Evolutionary conservation across 176 grass and related monocot species (phyloP).

Genomic region (Raddia guianensis): DNA sequence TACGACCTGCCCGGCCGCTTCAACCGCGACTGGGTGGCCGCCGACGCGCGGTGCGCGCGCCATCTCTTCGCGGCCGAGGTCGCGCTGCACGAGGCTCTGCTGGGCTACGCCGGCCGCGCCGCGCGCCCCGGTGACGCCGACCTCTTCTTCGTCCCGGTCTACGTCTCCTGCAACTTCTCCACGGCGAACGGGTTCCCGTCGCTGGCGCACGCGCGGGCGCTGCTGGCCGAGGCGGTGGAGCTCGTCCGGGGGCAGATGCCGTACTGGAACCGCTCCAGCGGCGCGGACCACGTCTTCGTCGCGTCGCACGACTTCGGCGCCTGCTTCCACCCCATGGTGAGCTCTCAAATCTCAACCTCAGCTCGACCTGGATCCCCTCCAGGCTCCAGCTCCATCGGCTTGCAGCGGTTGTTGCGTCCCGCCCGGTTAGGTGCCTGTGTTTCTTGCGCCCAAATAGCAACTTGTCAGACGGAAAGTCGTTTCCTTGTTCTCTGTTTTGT

Average conservation of each 20-base stretch:
- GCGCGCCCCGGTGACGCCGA: constrained; percentile 57
- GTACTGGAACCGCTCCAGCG: constrained; percentile 81
- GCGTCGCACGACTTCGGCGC: constrained; percentile 90
- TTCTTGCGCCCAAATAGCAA: constrained; percentile 40
- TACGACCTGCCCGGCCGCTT: constrained; percentile 76
- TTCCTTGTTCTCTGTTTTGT: constrained; percentile 17
- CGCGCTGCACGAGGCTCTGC: constrained; percentile 78
- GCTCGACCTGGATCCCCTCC: too few species aligned
- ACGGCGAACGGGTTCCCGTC: constrained; percentile 80
- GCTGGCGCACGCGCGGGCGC: constrained; percentile 62
- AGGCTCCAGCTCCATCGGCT: neutral
- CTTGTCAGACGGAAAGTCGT: neutral
- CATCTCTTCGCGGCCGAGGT: constrained; percentile 94
- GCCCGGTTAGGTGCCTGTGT: neutral
- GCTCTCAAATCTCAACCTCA: neutral
- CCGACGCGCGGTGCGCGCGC: constrained; percentile 58
- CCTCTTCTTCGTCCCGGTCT: constrained; percentile 92
- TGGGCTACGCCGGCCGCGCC: constrained; percentile 46
- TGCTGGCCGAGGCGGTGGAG: constrained; percentile 62
- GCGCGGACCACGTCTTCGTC: constrained; percentile 87
- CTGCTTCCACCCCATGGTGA: constrained; percentile 63
- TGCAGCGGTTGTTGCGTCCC: constrained; percentile 17
- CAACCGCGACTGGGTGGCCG: constrained; percentile 64
- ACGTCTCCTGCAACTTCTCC: constrained; percentile 97
- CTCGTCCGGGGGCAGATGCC: constrained; percentile 54